Percentiles rank a stretch among this genome's conserved stretches.
These are phyloP conservation scores for Cucurbita maxima DNA, from an alignment of 306 rosid species.

Conservation along the genomic window DNA sequence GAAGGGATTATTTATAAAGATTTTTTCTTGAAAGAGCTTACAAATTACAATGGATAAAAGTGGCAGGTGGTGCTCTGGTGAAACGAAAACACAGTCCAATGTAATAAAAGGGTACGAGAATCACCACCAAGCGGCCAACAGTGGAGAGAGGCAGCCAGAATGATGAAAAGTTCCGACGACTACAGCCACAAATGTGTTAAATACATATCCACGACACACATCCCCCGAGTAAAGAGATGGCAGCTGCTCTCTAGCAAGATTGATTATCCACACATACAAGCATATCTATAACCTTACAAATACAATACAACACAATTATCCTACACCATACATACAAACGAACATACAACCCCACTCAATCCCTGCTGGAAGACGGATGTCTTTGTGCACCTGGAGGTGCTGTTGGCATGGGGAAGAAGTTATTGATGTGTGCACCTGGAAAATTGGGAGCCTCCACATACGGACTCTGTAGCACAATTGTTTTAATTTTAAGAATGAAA, in stretches of 20 bases:
- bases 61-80: background rate
- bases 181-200: background rate
- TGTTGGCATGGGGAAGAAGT: conserved; percentile 59
- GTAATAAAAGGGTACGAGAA: background rate
- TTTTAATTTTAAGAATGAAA: background rate
- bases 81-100: background rate
- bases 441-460: conserved; percentile 72
- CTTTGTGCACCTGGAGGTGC: conserved; percentile 97
- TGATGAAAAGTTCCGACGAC: background rate
- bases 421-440: conserved; percentile 32
- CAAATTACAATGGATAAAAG: background rate
- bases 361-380: conserved; percentile 41
- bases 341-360: conserved; percentile 16
- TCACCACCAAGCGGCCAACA: background rate
- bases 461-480: conserved; percentile 44
- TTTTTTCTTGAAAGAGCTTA: background rate
- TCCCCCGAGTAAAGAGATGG: background rate
- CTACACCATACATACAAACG: conserved; percentile 10
- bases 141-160: background rate
- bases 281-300: background rate
- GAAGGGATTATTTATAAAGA: background rate
- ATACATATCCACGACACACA: background rate
- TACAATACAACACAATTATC: conserved; percentile 8
- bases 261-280: background rate
- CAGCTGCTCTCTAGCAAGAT: background rate